Evolutionary conservation across 2,329 filamentous ascomycete genomes (phyloP).

Genomic region (Clarireedia homoeocarpa): DNA sequence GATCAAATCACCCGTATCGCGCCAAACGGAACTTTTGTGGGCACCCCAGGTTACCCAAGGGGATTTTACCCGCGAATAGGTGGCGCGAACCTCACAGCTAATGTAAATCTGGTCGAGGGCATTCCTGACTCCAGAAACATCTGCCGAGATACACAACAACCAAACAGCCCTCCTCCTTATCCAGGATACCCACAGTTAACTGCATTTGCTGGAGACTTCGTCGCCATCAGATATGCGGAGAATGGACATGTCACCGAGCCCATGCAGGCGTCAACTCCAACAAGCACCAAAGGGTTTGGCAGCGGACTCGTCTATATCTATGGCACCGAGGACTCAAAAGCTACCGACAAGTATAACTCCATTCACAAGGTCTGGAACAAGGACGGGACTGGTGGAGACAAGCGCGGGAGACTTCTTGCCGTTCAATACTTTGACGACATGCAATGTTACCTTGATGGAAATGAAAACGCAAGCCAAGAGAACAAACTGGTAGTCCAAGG

Average conservation of each 20-base stretch:
- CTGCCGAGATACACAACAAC: conserved; percentile 38
- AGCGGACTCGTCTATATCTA: conserved; percentile 70
- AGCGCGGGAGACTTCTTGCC: conserved; percentile 66
- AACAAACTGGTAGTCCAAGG: not conserved
- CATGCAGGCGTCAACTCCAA: conserved; percentile 34
- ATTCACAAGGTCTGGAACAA: conserved; percentile 73
- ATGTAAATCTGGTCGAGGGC: conserved; percentile 30
- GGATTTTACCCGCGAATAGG: conserved; percentile 50
- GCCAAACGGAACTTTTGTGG: conserved; percentile 64
- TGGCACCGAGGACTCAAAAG: conserved; percentile 52
- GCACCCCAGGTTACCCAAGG: conserved; percentile 65
- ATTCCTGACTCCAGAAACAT: not conserved
- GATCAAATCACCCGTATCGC: conserved; percentile 68
- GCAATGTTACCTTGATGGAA: conserved; percentile 58
- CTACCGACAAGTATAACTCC: conserved; percentile 43
- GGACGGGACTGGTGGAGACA: conserved; percentile 74
- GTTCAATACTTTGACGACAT: conserved; percentile 83
- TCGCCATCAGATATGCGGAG: conserved; percentile 63
- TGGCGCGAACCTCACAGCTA: conserved; percentile 50
- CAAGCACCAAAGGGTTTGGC: conserved; percentile 47
- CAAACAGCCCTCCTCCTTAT: conserved; percentile 10
- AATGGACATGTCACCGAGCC: conserved; percentile 66
- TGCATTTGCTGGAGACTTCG: conserved; percentile 50
- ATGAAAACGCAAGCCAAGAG: not conserved
- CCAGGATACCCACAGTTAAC: conserved; percentile 23